These are phyloP conservation scores for Karstenula rhodostoma DNA, from an alignment of 2,329 filamentous ascomycete genomes.

Conservation along the genomic window DNA sequence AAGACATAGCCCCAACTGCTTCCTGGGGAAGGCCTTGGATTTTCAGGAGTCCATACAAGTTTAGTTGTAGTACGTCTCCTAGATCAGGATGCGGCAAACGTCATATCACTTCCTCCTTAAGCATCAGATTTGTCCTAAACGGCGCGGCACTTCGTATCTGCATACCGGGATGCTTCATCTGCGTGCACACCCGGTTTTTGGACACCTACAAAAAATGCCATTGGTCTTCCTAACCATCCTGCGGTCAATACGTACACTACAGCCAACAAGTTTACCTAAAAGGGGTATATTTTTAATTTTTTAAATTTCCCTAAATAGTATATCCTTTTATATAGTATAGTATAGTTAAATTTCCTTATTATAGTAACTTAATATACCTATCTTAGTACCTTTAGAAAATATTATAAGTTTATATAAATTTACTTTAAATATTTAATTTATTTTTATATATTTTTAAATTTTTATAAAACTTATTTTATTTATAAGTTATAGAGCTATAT, in stretches of 20 bases:
- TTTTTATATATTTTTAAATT: no score
- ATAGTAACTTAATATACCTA: no score
- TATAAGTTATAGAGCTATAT: no score
- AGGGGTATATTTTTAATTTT: no score
- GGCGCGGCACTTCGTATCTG: conserved; percentile 17
- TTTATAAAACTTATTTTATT: no score
- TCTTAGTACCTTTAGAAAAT: no score
- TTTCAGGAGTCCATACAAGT: neutral
- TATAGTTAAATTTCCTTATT: no score
- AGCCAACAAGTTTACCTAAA: no score
- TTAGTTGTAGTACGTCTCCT: neutral
- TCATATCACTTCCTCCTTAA: conserved; percentile 19
- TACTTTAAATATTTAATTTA: no score
- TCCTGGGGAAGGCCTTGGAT: neutral
- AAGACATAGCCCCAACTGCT: neutral
- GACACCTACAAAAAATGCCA: neutral
- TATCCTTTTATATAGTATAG: no score
- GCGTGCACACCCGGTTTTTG: neutral
- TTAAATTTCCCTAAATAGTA: no score
- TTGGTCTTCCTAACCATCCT: neutral
- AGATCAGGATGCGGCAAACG: conserved; percentile 9
- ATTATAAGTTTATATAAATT: no score
- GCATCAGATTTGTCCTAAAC: neutral
- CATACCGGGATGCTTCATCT: neutral
- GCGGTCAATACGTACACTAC: conserved; percentile 4